Evolutionary conservation across 2,329 filamentous ascomycete genomes (phyloP).

Genomic region (Pyricularia pennisetigena): DNA sequence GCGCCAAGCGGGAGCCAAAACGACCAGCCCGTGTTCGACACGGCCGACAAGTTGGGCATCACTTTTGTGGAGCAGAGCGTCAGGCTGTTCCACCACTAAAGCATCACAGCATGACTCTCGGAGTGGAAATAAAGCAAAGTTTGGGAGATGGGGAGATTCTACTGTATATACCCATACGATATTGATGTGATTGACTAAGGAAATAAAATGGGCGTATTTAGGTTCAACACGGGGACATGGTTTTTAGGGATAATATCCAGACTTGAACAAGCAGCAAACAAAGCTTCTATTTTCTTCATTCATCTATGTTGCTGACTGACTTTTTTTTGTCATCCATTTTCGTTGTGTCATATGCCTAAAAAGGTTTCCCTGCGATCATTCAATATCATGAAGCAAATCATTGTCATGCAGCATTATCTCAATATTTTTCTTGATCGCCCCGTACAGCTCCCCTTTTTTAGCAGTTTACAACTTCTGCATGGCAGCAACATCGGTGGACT

Average conservation of each 20-base stretch:
- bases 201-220: neutral
- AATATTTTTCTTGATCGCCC: neutral
- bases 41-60: conserved; percentile 84
- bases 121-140: neutral
- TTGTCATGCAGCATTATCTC: conserved; percentile 1
- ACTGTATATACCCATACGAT: neutral
- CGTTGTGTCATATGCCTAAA: neutral
- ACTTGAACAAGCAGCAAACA: neutral
- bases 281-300: neutral
- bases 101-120: neutral
- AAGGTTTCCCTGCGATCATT: neutral
- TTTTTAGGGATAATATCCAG: neutral
- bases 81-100: conserved; percentile 88
- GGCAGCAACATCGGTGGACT: conserved; percentile 83
- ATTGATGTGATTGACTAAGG: neutral
- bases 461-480: conserved; percentile 83
- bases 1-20: conserved; percentile 88
- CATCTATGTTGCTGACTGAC: neutral
- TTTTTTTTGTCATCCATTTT: neutral
- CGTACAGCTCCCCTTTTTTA: neutral
- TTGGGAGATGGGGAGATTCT: neutral
- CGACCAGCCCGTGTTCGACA: conserved; percentile 72
- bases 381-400: neutral
- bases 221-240: neutral
- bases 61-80: conserved; percentile 93